Evolutionary conservation across 1,284 basidiomycete genomes (phyloP), one percentile per base, ranked within the genome.

Genomic region (Calocybe gambosa): DNA sequence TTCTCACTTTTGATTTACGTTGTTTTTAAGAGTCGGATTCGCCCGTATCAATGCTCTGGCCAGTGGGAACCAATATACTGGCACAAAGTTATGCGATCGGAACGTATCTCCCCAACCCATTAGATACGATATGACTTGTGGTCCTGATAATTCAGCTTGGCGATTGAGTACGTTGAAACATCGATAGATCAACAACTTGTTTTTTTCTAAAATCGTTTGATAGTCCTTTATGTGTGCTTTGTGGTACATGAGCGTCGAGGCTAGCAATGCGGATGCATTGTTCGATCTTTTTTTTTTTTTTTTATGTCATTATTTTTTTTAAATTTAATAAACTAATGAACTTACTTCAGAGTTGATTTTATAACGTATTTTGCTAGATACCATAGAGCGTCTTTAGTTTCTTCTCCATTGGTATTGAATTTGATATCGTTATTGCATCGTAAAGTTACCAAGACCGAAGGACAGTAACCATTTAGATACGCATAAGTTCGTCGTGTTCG

Each of bases 341-440:
- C 9, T 26, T 26, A 26, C 5, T 9, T 26, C 25, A 26, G 25
- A 26, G 5, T 69, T 57, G 0, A 49, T 42, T 0, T n/a, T n/a
- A n/a, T n/a, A n/a, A 43, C 37, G 41, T 71, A 70, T 0, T 4
- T 34, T 0, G 58, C 62, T 3, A 63, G 38, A 40, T 70, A 70
- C 21, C 45, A 67, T 0, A 54, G 41, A 1, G 56, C 28, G 9
- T 56, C 40, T 38, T 50, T 42, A 8, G 66, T 59, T 12, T 65
- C 61, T 0, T 0, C 19, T 0, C 61, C 60, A 49, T 64, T 64
- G 1, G 58, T 62, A 0, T 68, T 44, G 0, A 68, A 45, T 49
- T 70, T 70, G 4, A 53, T 46, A 50, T 71, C 62, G 41, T 68
- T 60, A 43, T 70, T 72, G 40, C 59, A 62, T 0, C 55, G 51